Base-by-base conservation (phyloP, 2,329 filamentous ascomycete genomes). In the Fusarium stilboides region DNA sequence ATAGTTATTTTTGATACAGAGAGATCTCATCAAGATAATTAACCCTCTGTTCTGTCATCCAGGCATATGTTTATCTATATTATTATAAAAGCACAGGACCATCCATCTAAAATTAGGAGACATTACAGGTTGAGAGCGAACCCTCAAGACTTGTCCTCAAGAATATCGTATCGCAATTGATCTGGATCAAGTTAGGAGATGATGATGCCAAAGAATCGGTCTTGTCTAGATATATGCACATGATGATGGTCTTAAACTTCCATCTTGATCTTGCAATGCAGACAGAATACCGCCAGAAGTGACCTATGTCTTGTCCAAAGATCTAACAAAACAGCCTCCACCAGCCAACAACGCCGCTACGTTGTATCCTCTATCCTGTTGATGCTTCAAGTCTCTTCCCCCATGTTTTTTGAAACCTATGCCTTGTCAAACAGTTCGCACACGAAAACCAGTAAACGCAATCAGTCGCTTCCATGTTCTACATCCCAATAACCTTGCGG, bases 401-500 rank as follows among this genome's bases (percentile, higher is more conserved):
- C 37, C 13, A 52, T 36, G 31, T 34, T 65, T 60, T 60, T 65
- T 51, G 37, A 44, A 42, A 28, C 34, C 42, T 37, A 28, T 56
- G 26, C 37, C 44, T 56, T 33, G 14, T 19, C 24, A 33, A 50
- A 55, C 26, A 51, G 31, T 39, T 24, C 56, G 36, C 51, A 56
- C 24, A 52, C 33, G 44, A 57, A 50, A 49, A 31, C 28, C 34
- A 39, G 20, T 19, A 53, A 33, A 43, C 19, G 33, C 40, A 45
- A 51, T 43, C n/a, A 57, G 36, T 57, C 63, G 66, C 66, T 66
- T 52, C 20, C 65, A 61, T 69, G 62, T 51, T 50, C 57, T 67
- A 65, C 66, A 63, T 55, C 51, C 40, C 50, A 43, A 47, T 54
- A 46, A 45, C 42, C 43, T 56, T 39, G 62, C 40, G 22, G 47